A percentile compares a stretch with the other conserved stretches of the same genome.
Evolutionary conservation across 768 basidiomycete species (phyloP).

Genomic region (Stropharia rugosoannulata): DNA sequence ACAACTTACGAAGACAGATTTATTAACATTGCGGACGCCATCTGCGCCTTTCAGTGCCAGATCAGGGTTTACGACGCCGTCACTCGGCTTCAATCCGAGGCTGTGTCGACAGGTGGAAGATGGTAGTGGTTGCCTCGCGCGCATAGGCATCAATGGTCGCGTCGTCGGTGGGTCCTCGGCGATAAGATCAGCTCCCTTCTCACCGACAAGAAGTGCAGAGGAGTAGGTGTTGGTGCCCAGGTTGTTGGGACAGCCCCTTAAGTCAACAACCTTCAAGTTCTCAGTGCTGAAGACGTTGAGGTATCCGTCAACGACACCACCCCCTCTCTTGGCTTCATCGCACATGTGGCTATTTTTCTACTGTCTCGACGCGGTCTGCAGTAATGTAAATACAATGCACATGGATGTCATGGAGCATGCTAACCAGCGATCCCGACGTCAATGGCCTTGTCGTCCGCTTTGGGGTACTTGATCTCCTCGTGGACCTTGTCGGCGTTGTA

Average conservation of each 20-base stretch:
- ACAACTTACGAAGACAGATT: too few species aligned
- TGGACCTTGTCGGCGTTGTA: conserved; percentile 58
- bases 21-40: too few species aligned
- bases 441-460: conserved; percentile 70
- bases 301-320: conserved; percentile 64
- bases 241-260: conserved; percentile 75
- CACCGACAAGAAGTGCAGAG: conserved; percentile 65
- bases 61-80: too few species aligned
- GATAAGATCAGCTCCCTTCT: conserved; percentile 64
- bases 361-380: conserved; percentile 71
- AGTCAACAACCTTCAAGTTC: conserved; percentile 67
- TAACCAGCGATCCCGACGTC: conserved; percentile 63
- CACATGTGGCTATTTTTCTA: conserved; percentile 43
- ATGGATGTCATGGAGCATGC: background rate
- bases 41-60: too few species aligned
- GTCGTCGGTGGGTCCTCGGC: conserved; percentile 64
- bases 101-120: too few species aligned
- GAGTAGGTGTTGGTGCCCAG: conserved; percentile 74
- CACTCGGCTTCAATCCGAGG: too few species aligned
- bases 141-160: too few species aligned
- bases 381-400: conserved; percentile 15
- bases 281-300: conserved; percentile 65
- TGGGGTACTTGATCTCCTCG: conserved; percentile 63
- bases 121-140: too few species aligned
- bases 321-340: conserved; percentile 66